Percentiles rank a stretch among this genome's conserved stretches.
phyloP scores from a whole-genome alignment of 495 filamentous ascomycete species.

The Pyrenula massariospora region DNA sequence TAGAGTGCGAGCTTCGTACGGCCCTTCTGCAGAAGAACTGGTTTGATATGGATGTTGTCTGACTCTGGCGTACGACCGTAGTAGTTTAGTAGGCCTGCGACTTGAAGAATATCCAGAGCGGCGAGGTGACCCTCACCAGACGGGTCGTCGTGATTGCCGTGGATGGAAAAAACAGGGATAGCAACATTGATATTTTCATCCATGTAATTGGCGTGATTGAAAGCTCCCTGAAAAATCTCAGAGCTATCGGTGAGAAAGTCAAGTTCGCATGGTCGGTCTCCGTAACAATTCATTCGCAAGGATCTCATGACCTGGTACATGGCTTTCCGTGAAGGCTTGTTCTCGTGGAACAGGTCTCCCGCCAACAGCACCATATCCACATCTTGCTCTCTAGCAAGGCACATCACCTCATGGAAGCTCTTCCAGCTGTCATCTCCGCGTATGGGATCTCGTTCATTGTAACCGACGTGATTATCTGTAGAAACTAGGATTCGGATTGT shows the following conservation, averaged over 20 bases:
- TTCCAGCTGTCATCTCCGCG: conserved; percentile 96
- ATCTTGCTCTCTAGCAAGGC: conserved; percentile 71
- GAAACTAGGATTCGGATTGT: conserved; percentile 91
- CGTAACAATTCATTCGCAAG: conserved; percentile 83
- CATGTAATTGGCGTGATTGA: conserved; percentile 93
- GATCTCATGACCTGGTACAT: conserved; percentile 97
- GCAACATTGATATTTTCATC: conserved; percentile 96
- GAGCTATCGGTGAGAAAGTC: conserved; percentile 88
- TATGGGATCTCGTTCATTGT: conserved; percentile 82
- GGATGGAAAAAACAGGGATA: conserved; percentile 95
- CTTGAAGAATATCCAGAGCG: conserved; percentile 80
- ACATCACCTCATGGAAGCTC: conserved; percentile 93
- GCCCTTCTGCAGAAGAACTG: conserved; percentile 87
- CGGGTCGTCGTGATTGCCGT: conserved; percentile 97
- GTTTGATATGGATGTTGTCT: conserved; percentile 85
- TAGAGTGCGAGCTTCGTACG: conserved; percentile 89
- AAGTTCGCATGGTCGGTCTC: conserved; percentile 89
- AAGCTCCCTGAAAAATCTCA: conserved; percentile 73
- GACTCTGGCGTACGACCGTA: conserved; percentile 85
- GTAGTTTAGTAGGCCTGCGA: conserved; percentile 88
- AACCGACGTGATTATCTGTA: conserved; percentile 96
- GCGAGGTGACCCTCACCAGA: conserved; percentile 85
- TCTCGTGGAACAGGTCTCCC: conserved; percentile 96
- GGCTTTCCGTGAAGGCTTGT: conserved; percentile 89
- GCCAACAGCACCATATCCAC: conserved; percentile 94